Evolutionary conservation across 495 filamentous ascomycete genomes (phyloP).

Genomic region (Penicillium longicatenatum): DNA sequence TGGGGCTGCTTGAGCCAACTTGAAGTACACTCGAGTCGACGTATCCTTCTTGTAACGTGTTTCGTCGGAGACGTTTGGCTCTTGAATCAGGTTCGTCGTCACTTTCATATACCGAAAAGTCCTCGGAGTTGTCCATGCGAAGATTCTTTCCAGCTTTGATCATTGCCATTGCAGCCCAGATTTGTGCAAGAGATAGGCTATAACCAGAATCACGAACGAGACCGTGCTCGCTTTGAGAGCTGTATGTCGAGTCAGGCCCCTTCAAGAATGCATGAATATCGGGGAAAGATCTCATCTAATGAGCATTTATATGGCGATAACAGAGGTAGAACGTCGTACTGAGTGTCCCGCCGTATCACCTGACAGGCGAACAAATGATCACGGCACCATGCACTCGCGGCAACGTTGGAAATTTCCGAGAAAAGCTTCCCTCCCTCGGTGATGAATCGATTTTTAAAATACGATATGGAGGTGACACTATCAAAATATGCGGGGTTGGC

Average conservation of each 20-base stretch:
- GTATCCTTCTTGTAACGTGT: conserved; percentile 11
- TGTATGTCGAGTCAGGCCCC: conserved; percentile 8
- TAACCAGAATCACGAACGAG: conserved; percentile 11
- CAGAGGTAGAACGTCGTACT: conserved; percentile 13
- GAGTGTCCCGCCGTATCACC: conserved; percentile 10
- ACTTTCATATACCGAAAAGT: too few species aligned
- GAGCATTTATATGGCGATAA: conserved; percentile 13
- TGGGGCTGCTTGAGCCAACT: conserved; percentile 22
- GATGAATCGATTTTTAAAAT: conserved; percentile 11
- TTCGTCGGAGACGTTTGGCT: conserved; percentile 14
- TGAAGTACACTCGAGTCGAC: conserved; percentile 15
- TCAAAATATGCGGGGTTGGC: conserved; percentile 12
- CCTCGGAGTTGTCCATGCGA: conserved; percentile 6
- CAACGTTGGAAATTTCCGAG: conserved; percentile 1
- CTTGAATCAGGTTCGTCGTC: conserved; percentile 6
- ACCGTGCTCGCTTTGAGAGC: conserved; percentile 18
- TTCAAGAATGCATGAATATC: conserved; percentile 6
- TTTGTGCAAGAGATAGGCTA: conserved; percentile 16
- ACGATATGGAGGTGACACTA: conserved; percentile 11
- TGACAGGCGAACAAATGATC: conserved; percentile 20
- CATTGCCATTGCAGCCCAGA: conserved; percentile 24
- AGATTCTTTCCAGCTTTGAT: conserved; percentile 13
- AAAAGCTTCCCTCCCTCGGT: conserved; percentile 8
- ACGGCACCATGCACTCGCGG: conserved; percentile 17
- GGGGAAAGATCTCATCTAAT: too few species aligned